A percentile compares a stretch with the other conserved stretches of the same genome.
Conservation (phyloP, 305 asterid genomes). For the Fraxinus angustifolia region DNA sequence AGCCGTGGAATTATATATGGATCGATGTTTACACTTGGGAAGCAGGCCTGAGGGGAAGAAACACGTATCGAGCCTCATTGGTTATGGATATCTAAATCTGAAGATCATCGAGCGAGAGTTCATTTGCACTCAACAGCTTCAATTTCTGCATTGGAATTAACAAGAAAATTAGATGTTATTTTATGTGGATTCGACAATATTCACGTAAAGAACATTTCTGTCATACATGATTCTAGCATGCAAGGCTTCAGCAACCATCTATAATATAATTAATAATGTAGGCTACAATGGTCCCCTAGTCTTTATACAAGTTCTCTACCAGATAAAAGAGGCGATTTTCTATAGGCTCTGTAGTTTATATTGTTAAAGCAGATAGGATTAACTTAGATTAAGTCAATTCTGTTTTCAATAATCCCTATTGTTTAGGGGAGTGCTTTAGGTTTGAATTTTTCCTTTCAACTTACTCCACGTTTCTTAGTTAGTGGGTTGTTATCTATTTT, state of each 20-base stretch:
- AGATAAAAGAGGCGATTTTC: neutral
- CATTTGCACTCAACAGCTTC: slow-evolving; percentile 39
- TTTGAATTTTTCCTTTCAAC: too few species aligned
- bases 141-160: slow-evolving; percentile 33
- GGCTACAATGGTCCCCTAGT: neutral
- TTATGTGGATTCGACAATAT: neutral
- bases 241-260: neutral
- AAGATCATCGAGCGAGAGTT: slow-evolving; percentile 43
- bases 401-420: too few species aligned
- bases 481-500: too few species aligned
- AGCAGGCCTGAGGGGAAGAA: slow-evolving; percentile 20
- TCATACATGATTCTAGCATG: neutral
- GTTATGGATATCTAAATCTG: slow-evolving; percentile 26
- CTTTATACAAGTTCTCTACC: neutral
- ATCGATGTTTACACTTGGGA: slow-evolving; percentile 22
- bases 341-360: neutral
- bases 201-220: neutral
- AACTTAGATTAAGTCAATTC: too few species aligned
- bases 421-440: too few species aligned
- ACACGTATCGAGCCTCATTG: slow-evolving; percentile 16
- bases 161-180: neutral
- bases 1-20: neutral
- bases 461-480: too few species aligned
- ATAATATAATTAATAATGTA: neutral
- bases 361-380: too few species aligned